Percentiles rank a stretch among this genome's conserved stretches.
phyloP scores from a whole-genome alignment of 345 rosid species.

The Linum usitatissimum region DNA sequence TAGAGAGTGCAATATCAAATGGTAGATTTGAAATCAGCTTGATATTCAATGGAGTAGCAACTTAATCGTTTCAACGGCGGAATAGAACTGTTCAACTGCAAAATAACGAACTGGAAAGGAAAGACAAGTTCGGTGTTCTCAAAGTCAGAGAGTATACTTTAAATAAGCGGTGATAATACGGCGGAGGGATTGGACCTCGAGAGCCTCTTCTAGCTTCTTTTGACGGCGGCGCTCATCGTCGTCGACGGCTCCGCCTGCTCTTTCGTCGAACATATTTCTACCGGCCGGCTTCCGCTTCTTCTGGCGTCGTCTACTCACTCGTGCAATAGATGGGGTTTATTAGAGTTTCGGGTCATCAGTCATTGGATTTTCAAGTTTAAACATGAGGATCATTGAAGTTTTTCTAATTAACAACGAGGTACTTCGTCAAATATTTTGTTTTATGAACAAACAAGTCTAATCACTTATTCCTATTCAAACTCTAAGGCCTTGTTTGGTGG shows the following conservation, averaged over 20 bases:
- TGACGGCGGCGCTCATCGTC: slow-evolving; percentile 56
- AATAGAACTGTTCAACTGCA: not conserved
- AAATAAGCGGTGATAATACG: slow-evolving; percentile 95
- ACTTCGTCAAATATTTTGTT: too few species aligned
- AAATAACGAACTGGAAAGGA: not conserved
- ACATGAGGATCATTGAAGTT: too few species aligned
- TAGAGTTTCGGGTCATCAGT: too few species aligned
- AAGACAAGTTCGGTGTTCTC: not conserved
- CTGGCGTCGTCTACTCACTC: not conserved
- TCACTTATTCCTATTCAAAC: too few species aligned
- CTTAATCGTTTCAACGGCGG: not conserved
- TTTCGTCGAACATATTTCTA: not conserved
- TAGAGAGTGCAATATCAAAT: not conserved
- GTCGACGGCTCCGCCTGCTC: slow-evolving; percentile 28
- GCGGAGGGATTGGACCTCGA: slow-evolving; percentile 85
- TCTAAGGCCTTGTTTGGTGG: too few species aligned
- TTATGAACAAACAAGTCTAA: too few species aligned
- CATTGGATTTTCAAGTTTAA: too few species aligned
- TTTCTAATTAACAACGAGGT: too few species aligned
- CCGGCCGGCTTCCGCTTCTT: not conserved
- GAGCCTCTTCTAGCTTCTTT: slow-evolving; percentile 79
- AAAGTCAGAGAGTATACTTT: slow-evolving; percentile 32
- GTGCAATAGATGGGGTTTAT: too few species aligned
- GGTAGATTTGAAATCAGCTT: not conserved
- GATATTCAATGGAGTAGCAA: not conserved